Evolutionary conservation across 2,329 filamentous ascomycete genomes (phyloP), one percentile per base, ranked within the genome.

Genomic region (Sordariomycetes sp.): DNA sequence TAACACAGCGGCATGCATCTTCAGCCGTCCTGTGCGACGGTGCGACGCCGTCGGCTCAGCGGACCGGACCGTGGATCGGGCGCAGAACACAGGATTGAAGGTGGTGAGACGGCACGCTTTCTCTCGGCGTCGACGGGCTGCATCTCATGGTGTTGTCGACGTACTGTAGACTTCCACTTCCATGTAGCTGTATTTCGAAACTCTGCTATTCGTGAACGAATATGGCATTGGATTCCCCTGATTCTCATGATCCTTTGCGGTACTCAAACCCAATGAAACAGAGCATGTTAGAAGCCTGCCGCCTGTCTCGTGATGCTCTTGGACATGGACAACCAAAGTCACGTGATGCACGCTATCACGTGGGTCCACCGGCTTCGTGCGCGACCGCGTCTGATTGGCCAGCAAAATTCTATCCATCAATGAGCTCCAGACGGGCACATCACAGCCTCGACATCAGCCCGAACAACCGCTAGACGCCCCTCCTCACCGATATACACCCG

Each of bases 351-450:
- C 7, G n/a, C 5, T 45, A 32, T 17, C 39, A 15, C 39, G 15
- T 17, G 36, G 13, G n/a, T 15, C 39, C 8, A 7, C 13, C 39
- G 15, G 2, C 20, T 1, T 3, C 35, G 55, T 34, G 17, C 13
- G 13, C n/a, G 12, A 25, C 10, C 28, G 22, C 24, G 2, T 53
- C 32, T 57, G 55, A 57, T 57, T 57, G 55, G 55, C 24, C 35
- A 57, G 51, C 50, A 57, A 57, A 57, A 42, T 57, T 57, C 51
- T 57, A 45, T 57, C 55, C 28, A 6, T 50, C 17, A 39, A 28
- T n/a, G 42, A 50, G 39, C 42, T 35, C 25, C 39, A 25, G 12
- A 28, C 42, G 25, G 39, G 25, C 45, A 51, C 24, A 34, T 51
- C 25, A 13, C 22, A 34, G 28, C 39, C 28, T 35, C 17, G 24